Evolutionary conservation across 352 stramenopile species (phyloP).

Genomic region (Pythium rhizo-oryzae): DNA sequence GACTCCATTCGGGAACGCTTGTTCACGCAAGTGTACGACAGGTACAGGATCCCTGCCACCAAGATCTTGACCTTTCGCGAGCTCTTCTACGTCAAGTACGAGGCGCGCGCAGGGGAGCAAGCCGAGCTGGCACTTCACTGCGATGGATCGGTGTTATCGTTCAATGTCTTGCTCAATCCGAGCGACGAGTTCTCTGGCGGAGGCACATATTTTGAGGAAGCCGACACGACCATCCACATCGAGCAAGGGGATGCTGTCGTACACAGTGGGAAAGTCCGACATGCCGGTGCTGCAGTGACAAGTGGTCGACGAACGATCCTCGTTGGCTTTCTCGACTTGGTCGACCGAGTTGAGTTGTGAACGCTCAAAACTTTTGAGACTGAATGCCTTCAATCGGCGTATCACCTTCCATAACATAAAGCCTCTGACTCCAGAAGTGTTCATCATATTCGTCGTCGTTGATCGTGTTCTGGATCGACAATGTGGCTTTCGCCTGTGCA

Average conservation of each 20-base stretch:
- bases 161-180: constrained; percentile 91
- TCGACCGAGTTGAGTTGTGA: constrained; percentile 36
- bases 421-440: constrained; percentile 65
- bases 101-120: constrained; percentile 58
- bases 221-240: constrained; percentile 66
- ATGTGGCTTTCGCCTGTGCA: constrained; percentile 64
- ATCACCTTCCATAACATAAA: constrained; percentile 78
- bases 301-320: constrained; percentile 87
- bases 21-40: constrained; percentile 57
- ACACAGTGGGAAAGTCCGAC: constrained; percentile 93
- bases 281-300: constrained; percentile 89
- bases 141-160: constrained; percentile 94
- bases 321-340: constrained; percentile 93
- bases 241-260: constrained; percentile 86
- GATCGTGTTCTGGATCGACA: constrained; percentile 74
- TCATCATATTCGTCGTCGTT: constrained; percentile 73
- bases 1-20: constrained; percentile 45
- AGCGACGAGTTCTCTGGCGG: constrained; percentile 87
- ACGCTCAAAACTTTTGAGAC: constrained; percentile 60
- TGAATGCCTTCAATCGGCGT: constrained; percentile 80
- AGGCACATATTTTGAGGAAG: constrained; percentile 92
- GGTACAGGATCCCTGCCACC: constrained; percentile 43
- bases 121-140: constrained; percentile 88
- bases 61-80: constrained; percentile 78
- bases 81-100: constrained; percentile 90